Base-by-base conservation (phyloP, 2,329 filamentous ascomycete genomes). In the Pestalotiopsis fici region DNA sequence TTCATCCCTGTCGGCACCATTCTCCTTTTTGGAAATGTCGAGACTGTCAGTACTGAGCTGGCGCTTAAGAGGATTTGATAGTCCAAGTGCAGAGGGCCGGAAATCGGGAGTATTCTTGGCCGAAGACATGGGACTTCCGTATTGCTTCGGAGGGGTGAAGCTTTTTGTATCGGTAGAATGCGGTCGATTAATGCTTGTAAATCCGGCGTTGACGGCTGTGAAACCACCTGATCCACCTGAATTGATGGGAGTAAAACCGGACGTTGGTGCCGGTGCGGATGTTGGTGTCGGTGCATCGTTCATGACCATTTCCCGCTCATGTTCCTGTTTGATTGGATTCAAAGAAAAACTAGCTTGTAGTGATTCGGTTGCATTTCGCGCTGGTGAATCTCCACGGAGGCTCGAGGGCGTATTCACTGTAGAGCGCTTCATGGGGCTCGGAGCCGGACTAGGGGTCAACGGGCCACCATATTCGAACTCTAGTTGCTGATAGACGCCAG, bases 401-500 rank as follows among this genome's bases (percentile, higher is more conserved):
- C 86, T 87, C 1, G 84, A 84, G 0, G 88, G 88, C 0, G 88
- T 90, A 70, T 89, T 85, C 74, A 86, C 83, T 65, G 81, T 84
- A 5, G 88, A 90, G 67, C 87, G 86, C 75, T 90, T 95, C 75
- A 94, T 84, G 1, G 95, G 94, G 39, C 80, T 93, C 79, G 76
- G 91, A 81, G 83, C 87, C 5, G 87, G 87, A 69, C 87, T 89
- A 3, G 95, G 94, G 0, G 95, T 98, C 69, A 96, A 89, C 18
- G 95, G 94, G 1, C 95, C 96, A 68, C 95, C 95, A 75, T 98
- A 94, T 78, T 98, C 95, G 70, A 93, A 88, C 78, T 98, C 95
- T 11, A 98, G 84, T 79, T 98, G 94, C 74, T 98, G 95, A 74
- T 98, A 95, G n/a, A 98, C 95, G 35, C 94, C 93, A 3, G 96